Base-by-base conservation (phyloP, 2,329 filamentous ascomycete species). In the Pseudofabraea citricarpa region DNA sequence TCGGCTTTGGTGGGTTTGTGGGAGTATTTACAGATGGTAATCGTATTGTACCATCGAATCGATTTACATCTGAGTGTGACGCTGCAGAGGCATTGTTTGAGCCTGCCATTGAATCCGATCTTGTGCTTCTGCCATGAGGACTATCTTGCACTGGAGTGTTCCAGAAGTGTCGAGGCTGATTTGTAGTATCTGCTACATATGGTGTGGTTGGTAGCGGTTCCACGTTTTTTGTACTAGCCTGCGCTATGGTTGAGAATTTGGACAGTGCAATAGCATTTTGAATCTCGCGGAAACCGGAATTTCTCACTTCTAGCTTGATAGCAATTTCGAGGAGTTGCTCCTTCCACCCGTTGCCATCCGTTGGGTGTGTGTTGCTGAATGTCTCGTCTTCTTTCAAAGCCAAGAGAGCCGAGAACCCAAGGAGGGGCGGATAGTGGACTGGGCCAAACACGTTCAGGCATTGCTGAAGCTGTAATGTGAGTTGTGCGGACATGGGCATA, bases 321-420 rank as follows among this genome's bases (percentile, higher is more conserved):
- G 35, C 35, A 15, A 37, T 37, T 18, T 22, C 35, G 19, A 37
- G 19, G 8, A 37, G 21, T 15, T 37, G 18, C 10, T 37, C 21
- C 35, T 37, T 37, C 35, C 35, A 37, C 10, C 5, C 19, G n/a
- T 9, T 37, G 23, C 23, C 18, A 15, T 37, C 21, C 10, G 18
- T 22, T 9, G 13, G 21, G 3, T 9, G 23, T 12, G 9, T n/a
- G 23, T n/a, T 22, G 10, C 15, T 15, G 19, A 37, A 37, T n/a
- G 35, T 21, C 12, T 37, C 35, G 21, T 37, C 35, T 15, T 37
- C 35, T 24, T 37, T 37, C 20, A 37, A 37, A 22, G 35, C 35
- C 10, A 37, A 21, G 3, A 37, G 21, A 15, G 35, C 35, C 15
- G 20, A 21, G 23, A 37, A 37, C 6, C 35, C 35, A n/a, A 37